Evolutionary conservation across 257 asterid species (phyloP).

Genomic region (Solanum sitiens): DNA sequence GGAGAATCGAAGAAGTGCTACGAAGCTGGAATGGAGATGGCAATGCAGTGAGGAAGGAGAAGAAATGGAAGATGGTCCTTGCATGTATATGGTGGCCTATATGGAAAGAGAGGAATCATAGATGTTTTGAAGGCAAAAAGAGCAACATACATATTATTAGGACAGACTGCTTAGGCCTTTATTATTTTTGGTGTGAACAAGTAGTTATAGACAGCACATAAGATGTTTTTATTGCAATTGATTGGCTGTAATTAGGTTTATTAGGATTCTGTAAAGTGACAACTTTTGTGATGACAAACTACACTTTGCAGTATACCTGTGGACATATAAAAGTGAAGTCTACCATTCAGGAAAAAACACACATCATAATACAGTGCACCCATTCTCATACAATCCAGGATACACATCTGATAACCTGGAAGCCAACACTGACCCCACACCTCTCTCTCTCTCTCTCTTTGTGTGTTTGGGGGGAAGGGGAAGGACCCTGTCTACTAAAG

Average conservation of each 20-base stretch:
- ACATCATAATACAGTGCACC: neutral
- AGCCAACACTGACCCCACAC: neutral
- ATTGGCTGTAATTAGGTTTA: neutral
- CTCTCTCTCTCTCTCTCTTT: neutral
- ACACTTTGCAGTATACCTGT: neutral
- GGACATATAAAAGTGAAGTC: neutral
- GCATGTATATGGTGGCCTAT: neutral
- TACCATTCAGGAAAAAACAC: too few species aligned
- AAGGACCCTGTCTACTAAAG: neutral
- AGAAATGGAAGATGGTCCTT: neutral
- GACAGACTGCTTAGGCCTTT: neutral
- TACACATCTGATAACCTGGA: neutral
- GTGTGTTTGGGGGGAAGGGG: neutral
- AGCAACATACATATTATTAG: neutral
- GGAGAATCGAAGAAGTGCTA: neutral
- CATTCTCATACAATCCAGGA: neutral
- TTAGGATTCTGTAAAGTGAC: neutral
- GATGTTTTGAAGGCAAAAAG: neutral
- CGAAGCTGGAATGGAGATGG: neutral
- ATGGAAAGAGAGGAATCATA: neutral
- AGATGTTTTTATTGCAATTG: neutral
- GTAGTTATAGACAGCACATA: neutral
- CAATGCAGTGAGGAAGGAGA: neutral
- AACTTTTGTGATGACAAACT: neutral
- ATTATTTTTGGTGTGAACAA: neutral